A percentile compares a stretch with the other conserved stretches of the same genome.
These are phyloP conservation scores for Curvularia spicifera DNA, from an alignment of 2,329 filamentous ascomycete genomes.

Conservation along the genomic window DNA sequence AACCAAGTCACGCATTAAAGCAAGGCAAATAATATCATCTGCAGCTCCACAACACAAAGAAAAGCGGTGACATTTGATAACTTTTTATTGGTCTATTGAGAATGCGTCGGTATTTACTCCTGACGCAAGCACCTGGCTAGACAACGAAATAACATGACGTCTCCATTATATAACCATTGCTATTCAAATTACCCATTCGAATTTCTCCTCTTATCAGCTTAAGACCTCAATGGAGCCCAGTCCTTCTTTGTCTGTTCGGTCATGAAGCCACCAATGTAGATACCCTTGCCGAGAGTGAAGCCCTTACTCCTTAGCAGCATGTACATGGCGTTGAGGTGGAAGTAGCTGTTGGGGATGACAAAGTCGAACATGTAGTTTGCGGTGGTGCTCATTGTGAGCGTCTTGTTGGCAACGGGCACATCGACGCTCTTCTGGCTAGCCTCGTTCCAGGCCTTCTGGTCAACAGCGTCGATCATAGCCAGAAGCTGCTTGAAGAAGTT, in stretches of 20 bases:
- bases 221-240: conserved; percentile 29
- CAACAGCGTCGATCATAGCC: conserved; percentile 23
- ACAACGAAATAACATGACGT: not conserved
- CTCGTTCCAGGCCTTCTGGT: conserved; percentile 29
- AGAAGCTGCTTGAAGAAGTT: conserved; percentile 26
- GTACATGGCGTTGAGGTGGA: conserved; percentile 35
- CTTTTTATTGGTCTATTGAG: not conserved
- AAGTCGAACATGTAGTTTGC: conserved; percentile 25
- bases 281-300: conserved; percentile 26
- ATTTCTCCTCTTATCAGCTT: not conserved
- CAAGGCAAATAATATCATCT: not conserved
- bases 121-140: not conserved
- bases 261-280: conserved; percentile 26
- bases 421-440: conserved; percentile 25
- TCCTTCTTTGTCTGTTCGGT: conserved; percentile 29
- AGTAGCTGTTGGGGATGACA: conserved; percentile 31
- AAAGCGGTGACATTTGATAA: not conserved
- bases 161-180: not conserved
- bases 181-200: not conserved
- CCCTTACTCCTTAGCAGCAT: conserved; percentile 31
- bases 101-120: not conserved
- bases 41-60: not conserved
- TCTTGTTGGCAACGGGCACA: conserved; percentile 15
- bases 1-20: not conserved
- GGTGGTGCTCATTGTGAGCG: conserved; percentile 22